Base-by-base conservation (phyloP, 2,329 filamentous ascomycete genomes). In the Graphiopsis chlorocephala region DNA sequence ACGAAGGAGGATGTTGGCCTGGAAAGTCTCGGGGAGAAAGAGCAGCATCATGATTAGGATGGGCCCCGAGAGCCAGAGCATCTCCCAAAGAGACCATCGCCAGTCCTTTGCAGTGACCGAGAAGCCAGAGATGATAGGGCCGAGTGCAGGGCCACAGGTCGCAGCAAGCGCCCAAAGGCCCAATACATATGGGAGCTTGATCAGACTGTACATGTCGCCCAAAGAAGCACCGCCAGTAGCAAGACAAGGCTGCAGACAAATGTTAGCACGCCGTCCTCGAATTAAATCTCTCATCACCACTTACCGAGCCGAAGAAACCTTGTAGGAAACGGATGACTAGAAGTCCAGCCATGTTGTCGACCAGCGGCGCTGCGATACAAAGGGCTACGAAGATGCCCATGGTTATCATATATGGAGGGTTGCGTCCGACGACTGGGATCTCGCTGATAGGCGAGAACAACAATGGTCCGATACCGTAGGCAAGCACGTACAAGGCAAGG, bases 311-410 rank as follows among this genome's bases (percentile, higher is more conserved):
- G 68, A 89, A 87, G 79, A 89, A 88, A 1, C 87, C 88, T 66
- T 86, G 85, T 2, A 90, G 75, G 75, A 89, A 89, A 1, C 87
- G 82, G 6, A 81, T 72, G 1, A 88, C 84, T 71, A 91, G 62
- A 70, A 71, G 64, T 33, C 64, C 64, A 23, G 63, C 63, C 17
- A 64, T 47, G 23, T 60, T 64, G 52, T 84, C 76, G 3, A 86
- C 86, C 0, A 91, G 74, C 0, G 63, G 63, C 12, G 88, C 85
- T 0, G 88, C 88, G 17, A 91, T 82, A 6, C 84, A 86, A 12
- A 92, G 75, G 66, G 91, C 82, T 57, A 89, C 85, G 73, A 91
- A 92, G 29, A 91, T 78, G 65, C 84, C 84, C 78, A 91, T 88
- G 11, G 88, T 88, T 68, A 85, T 74, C 38, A 90, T 84, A 75